Percentiles rank a stretch among this genome's conserved stretches.
Conservation (phyloP, 441 rosid genomes). For the Populus hybrid region DNA sequence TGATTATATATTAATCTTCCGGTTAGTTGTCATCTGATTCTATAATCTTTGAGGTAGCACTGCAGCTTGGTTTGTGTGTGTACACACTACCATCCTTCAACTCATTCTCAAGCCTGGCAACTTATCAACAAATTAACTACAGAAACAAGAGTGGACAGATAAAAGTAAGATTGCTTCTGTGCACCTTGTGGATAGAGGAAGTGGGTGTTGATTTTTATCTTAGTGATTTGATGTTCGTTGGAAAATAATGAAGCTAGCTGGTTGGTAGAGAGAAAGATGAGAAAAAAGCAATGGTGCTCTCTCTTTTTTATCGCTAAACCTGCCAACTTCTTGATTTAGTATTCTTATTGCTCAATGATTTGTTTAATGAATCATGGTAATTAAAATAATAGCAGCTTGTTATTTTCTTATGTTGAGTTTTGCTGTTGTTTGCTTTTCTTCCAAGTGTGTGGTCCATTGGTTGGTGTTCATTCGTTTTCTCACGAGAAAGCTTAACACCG, state of each 20-base stretch:
- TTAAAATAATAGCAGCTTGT: conserved; percentile 13
- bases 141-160: not conserved
- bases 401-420: conserved; percentile 3
- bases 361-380: conserved; percentile 8
- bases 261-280: not conserved
- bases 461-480: not conserved
- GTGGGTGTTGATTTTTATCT: conserved; percentile 1
- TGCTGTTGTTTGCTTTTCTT: conserved; percentile 16
- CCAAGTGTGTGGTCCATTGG: not conserved
- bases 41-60: not conserved
- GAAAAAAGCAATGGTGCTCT: not conserved
- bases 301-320: not conserved
- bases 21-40: not conserved
- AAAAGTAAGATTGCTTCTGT: not conserved
- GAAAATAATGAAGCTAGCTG: conserved; percentile 3
- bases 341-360: conserved; percentile 15
- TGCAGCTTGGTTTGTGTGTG: not conserved
- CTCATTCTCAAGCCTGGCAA: not conserved
- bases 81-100: not conserved
- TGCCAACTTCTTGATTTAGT: not conserved
- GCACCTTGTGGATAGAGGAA: conserved; percentile 13
- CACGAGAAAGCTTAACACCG: not conserved
- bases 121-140: not conserved
- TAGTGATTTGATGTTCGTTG: not conserved
- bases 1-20: not conserved